Conservation (phyloP, 1,139 yeast species). For the Kodamaea suecica region DNA sequence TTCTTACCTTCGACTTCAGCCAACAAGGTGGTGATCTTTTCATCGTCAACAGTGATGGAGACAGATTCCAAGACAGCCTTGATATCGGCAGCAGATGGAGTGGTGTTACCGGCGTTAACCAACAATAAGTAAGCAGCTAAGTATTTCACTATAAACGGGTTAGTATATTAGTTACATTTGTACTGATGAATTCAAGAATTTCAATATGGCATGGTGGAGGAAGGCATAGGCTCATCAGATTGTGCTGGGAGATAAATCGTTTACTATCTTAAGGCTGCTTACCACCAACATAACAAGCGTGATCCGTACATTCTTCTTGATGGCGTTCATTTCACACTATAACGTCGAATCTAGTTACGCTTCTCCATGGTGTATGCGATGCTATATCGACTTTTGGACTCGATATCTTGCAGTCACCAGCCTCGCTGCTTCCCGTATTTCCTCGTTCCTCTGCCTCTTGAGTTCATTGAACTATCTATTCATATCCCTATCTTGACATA, state of each 20-base stretch:
- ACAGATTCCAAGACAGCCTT: conserved; percentile 86
- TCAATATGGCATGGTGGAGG: background rate
- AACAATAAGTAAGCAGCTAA: conserved; percentile 68
- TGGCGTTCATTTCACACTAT: background rate
- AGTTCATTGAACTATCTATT: background rate
- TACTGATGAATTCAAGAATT: background rate
- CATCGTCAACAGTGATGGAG: conserved; percentile 93
- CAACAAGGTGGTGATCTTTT: conserved; percentile 79
- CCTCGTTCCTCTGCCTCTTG: background rate
- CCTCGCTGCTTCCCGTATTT: background rate
- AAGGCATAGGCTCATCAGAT: background rate
- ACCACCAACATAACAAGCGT: background rate
- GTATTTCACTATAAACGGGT: conserved; percentile 50
- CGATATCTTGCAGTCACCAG: background rate
- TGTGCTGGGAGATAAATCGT: background rate
- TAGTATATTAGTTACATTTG: conserved; percentile 11
- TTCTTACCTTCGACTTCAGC: conserved; percentile 93
- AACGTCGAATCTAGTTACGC: background rate
- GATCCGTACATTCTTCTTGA: background rate
- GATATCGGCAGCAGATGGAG: conserved; percentile 94
- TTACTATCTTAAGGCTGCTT: background rate
- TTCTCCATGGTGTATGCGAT: background rate
- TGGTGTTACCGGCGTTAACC: conserved; percentile 62
- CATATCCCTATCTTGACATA: conserved; percentile 5
- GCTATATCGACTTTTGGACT: background rate